Conservation (phyloP, 495 filamentous ascomycete species). For the Sordaria brevicollis region DNA sequence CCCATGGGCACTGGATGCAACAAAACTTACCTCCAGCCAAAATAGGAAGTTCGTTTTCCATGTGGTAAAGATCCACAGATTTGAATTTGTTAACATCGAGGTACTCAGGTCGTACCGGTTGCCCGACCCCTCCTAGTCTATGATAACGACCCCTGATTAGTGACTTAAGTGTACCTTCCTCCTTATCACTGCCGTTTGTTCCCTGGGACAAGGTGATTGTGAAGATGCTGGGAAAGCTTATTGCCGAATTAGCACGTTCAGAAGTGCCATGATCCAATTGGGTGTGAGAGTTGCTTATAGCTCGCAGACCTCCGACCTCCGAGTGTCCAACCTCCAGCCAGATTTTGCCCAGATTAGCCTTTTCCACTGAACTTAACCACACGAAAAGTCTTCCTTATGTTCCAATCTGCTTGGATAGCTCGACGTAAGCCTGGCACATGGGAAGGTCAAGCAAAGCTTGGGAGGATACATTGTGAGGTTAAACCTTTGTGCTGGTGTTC, state of each 20-base stretch:
- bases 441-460: neutral
- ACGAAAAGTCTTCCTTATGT: neutral
- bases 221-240: neutral
- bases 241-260: neutral
- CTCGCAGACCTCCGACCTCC: neutral
- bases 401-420: neutral
- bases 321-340: neutral
- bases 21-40: neutral
- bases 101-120: neutral
- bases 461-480: neutral
- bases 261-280: neutral
- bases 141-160: neutral
- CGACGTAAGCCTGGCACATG: neutral
- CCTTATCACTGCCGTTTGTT: neutral
- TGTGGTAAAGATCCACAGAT: neutral
- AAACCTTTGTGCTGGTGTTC: neutral
- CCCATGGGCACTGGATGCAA: neutral
- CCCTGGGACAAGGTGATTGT: neutral
- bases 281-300: neutral
- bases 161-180: neutral
- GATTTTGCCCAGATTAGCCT: neutral
- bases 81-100: neutral
- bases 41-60: neutral
- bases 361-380: neutral
- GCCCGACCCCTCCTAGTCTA: neutral